Conservation (phyloP, 805 yeast genomes). For the Pichia kluyveri region DNA sequence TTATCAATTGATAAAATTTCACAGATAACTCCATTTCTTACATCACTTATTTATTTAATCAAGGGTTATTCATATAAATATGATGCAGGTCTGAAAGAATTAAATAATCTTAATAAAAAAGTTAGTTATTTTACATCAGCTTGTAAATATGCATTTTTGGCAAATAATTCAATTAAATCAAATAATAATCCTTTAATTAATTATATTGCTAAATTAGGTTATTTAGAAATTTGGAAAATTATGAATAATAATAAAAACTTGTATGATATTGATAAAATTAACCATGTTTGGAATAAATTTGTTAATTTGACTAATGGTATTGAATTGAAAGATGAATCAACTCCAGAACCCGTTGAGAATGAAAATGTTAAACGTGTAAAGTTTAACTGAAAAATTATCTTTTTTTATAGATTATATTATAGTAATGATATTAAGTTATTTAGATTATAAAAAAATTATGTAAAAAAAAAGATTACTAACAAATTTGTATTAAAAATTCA, state of each 20-base stretch:
- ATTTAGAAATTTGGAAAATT: constrained; percentile 9
- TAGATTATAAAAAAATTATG: background rate
- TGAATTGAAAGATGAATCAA: too few relatives aligned
- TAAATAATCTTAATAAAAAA: constrained; percentile 13
- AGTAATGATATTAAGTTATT: background rate
- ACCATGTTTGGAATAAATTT: constrained; percentile 2
- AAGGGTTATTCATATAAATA: constrained; percentile 11
- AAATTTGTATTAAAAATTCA: background rate
- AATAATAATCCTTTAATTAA: background rate
- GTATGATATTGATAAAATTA: constrained; percentile 2
- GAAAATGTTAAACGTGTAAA: constrained; percentile 1
- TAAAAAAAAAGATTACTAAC: background rate
- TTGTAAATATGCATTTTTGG: constrained; percentile 11
- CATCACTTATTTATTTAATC: constrained; percentile 19
- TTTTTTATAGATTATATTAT: background rate
- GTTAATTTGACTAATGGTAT: background rate
- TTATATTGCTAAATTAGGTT: constrained; percentile 10
- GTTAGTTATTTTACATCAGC: constrained; percentile 15
- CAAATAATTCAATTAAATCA: background rate
- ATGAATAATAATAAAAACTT: constrained; percentile 11
- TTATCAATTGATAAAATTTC: background rate
- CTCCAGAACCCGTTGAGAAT: too few relatives aligned
- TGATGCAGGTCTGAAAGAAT: constrained; percentile 8
- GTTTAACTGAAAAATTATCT: background rate
- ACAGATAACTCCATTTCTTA: constrained; percentile 15